Evolutionary conservation across 345 rosid species (phyloP), one percentile per base, ranked within the genome.

Genomic region (Bruguiera gymnorhiza): DNA sequence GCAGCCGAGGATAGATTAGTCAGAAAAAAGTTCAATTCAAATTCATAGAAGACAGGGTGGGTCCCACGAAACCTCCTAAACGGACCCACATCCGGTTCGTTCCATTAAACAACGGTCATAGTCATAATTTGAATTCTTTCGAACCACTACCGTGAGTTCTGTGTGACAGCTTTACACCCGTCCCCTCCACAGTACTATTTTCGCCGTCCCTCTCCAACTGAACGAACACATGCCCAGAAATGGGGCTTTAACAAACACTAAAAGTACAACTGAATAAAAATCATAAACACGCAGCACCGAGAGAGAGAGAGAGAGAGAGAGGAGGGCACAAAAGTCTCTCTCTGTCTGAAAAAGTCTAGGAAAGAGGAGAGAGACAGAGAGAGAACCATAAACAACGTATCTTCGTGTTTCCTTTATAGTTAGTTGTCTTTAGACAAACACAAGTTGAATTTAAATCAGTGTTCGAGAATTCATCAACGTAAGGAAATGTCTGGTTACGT

Each of bases 401-500:
- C 32, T 36, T 27, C 57, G n/a, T 58, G 23, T 55, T 55, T 36
- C 27, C 54, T 59, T 56, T 43, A 13, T 18, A 29, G 53, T 34
- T 51, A 29, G 39, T 34, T 51, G 9, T 5, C 24, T 60, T 51
- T 20, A 68, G 18, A 13, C 26, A 27, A 43, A 19, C 16, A 27
- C 13, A 23, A 56, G 60, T 21, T 10, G 15, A 56, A 21, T 56
- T 56, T 10, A 56, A 56, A 56, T 56, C 29, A 23, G 61, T 36
- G 32, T 21, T 6, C 26, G 5, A 9, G 8, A 31, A 68, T 30
- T 27, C 13, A 20, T 30, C 3, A 56, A 46, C n/a, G 37, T 29
- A 20, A 34, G 31, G 39, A 80, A 73, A 93, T 91, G 97, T 85
- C 92, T 8, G 88, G 86, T n/a, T 95, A 88, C 83, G 93, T 89